phyloP scores from a whole-genome alignment of 192 early-diverging fungal genomes.

The Entomortierella lignicola region DNA sequence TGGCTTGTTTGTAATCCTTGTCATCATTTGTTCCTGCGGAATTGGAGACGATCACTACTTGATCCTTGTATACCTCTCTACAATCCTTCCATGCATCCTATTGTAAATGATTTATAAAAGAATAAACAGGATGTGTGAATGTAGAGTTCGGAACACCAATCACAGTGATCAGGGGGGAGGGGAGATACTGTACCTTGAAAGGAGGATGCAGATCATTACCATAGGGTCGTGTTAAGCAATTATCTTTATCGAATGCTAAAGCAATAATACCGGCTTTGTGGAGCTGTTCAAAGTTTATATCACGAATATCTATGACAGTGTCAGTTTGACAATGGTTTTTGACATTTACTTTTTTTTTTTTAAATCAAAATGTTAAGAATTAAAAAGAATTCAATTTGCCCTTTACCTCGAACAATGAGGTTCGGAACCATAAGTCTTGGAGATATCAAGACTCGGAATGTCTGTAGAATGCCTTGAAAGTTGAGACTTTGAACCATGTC shows the following conservation, averaged over 20 bases:
- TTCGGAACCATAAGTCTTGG: conserved; percentile 83
- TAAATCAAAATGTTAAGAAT: neutral
- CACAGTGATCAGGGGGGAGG: too few species aligned
- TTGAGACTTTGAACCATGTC: conserved; percentile 88
- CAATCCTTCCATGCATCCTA: conserved; percentile 76
- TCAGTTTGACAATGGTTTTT: too few species aligned
- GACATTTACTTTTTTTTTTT: too few species aligned
- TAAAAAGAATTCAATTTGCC: neutral
- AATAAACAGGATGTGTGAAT: neutral
- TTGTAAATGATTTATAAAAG: neutral
- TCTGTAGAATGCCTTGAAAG: conserved; percentile 66
- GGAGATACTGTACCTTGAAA: conserved; percentile 75
- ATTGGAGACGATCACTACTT: conserved; percentile 90
- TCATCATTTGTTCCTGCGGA: conserved; percentile 90
- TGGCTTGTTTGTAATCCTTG: conserved; percentile 50
- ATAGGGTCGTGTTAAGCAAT: conserved; percentile 93
- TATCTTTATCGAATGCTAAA: conserved; percentile 97
- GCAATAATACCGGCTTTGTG: conserved; percentile 70
- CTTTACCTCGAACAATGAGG: conserved; percentile 71
- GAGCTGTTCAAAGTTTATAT: conserved; percentile 72
- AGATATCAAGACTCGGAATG: conserved; percentile 63
- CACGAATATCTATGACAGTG: conserved; percentile 68
- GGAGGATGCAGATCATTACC: conserved; percentile 71
- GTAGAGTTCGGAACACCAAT: neutral
- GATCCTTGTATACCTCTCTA: conserved; percentile 66